Evolutionary conservation across 2,329 filamentous ascomycete genomes (phyloP).

Genomic region (Fusarium secorum): DNA sequence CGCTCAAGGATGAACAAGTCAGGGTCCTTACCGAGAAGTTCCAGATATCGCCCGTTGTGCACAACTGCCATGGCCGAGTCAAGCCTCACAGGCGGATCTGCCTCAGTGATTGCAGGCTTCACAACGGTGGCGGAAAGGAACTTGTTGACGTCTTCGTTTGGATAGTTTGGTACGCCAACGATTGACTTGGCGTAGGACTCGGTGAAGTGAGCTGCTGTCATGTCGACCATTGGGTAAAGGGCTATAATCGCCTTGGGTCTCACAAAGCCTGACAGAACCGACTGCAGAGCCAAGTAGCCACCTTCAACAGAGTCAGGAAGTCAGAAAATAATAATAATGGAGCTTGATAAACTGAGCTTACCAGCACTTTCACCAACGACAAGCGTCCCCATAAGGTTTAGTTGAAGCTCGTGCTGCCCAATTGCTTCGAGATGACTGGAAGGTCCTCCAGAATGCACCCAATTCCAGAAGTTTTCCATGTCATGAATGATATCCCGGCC

Average conservation of each 20-base stretch:
- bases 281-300: neutral
- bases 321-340: neutral
- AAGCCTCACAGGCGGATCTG: neutral
- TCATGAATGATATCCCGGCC: neutral
- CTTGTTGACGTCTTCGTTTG: neutral
- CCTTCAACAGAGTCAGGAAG: neutral
- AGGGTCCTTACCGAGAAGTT: neutral
- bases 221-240: neutral
- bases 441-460: neutral
- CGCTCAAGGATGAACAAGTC: neutral
- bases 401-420: neutral
- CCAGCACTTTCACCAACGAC: neutral
- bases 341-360: neutral
- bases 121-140: neutral
- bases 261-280: neutral
- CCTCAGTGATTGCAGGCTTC: neutral
- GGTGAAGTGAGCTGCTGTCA: neutral
- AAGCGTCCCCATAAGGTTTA: fast-evolving
- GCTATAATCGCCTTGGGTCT: neutral
- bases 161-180: neutral
- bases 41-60: neutral
- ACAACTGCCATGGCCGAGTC: neutral
- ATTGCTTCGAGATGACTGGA: fast-evolving
- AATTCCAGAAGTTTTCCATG: neutral
- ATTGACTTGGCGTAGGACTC: neutral